A percentile compares a stretch with the other conserved stretches of the same genome.
Conservation (phyloP, 1,284 basidiomycete genomes). For the Crepidotus sp. region DNA sequence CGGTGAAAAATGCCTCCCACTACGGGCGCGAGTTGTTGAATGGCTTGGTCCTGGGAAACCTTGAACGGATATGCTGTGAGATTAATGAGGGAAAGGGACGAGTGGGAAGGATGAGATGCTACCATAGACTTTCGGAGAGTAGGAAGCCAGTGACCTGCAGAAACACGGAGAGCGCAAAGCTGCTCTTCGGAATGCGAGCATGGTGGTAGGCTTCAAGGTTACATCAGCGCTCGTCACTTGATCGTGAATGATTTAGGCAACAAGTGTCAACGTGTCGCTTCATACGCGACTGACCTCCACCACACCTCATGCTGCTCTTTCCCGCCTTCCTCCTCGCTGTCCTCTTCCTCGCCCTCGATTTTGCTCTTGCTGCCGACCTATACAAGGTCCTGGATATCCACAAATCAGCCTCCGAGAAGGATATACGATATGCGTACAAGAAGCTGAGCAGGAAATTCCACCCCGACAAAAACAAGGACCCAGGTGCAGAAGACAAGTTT, state of each 20-base stretch:
- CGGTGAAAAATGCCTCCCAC: background rate
- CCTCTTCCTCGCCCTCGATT: conserved; percentile 31
- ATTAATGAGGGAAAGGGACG: conserved; percentile 1
- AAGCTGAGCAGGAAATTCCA: conserved; percentile 84
- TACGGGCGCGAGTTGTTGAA: background rate
- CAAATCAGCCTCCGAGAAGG: conserved; percentile 72
- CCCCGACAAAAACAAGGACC: conserved; percentile 89
- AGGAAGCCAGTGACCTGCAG: conserved; percentile 4
- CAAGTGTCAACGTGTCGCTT: too few relatives aligned
- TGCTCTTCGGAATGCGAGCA: background rate
- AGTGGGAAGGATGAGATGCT: background rate
- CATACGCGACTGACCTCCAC: too few relatives aligned
- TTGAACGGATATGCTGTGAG: conserved; percentile 12
- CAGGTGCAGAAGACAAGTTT: conserved; percentile 75
- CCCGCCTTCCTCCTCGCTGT: conserved; percentile 24
- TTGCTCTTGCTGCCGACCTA: conserved; percentile 48
- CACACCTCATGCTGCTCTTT: conserved; percentile 2
- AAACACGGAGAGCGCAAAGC: background rate
- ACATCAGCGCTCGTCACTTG: too few relatives aligned
- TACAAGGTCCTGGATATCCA: conserved; percentile 72
- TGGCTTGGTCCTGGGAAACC: conserved; percentile 6
- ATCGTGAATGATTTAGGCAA: too few relatives aligned
- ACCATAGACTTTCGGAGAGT: conserved; percentile 16
- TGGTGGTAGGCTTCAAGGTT: background rate
- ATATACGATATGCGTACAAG: conserved; percentile 89